phyloP scores from a whole-genome alignment of 495 filamentous ascomycete species.

The Annulohypoxylon stygium region DNA sequence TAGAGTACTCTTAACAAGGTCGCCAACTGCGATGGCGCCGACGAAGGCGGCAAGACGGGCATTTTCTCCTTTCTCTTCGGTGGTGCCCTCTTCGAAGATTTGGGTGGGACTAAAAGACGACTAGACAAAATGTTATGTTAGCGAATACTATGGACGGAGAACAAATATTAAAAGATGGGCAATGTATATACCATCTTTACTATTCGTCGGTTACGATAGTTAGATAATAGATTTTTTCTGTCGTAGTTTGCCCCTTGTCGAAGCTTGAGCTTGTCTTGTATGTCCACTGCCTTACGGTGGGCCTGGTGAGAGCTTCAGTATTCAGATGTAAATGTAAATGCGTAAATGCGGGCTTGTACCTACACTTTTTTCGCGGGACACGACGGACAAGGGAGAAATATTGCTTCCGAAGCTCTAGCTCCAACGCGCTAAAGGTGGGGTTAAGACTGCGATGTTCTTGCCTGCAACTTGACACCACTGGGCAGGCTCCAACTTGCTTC shows the following conservation, averaged over 20 bases:
- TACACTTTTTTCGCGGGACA: slow-evolving; percentile 34
- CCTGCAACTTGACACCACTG: neutral
- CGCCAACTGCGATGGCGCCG: slow-evolving; percentile 96
- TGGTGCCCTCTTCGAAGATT: slow-evolving; percentile 97
- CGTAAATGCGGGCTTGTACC: slow-evolving; percentile 8
- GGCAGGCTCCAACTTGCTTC: no score
- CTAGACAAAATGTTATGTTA: slow-evolving; percentile 47
- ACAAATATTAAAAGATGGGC: slow-evolving; percentile 2
- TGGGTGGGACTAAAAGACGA: slow-evolving; percentile 87
- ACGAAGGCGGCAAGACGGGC: slow-evolving; percentile 97
- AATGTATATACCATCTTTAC: slow-evolving; percentile 42
- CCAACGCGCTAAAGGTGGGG: slow-evolving; percentile 28
- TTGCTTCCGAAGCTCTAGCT: slow-evolving; percentile 22
- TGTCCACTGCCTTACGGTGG: slow-evolving; percentile 26
- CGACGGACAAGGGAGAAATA: slow-evolving; percentile 36
- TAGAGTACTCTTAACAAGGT: slow-evolving; percentile 95
- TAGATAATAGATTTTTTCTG: slow-evolving; percentile 5
- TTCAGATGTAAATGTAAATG: slow-evolving; percentile 19
- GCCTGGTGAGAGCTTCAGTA: slow-evolving; percentile 36
- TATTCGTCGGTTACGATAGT: neutral
- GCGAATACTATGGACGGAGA: neutral
- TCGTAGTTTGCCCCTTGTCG: slow-evolving; percentile 25
- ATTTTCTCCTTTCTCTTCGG: slow-evolving; percentile 99
- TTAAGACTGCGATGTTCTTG: neutral
- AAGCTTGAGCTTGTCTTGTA: slow-evolving; percentile 23